Base-by-base conservation (phyloP, 2,329 filamentous ascomycete genomes). In the Dryadomyces sulphureus region DNA sequence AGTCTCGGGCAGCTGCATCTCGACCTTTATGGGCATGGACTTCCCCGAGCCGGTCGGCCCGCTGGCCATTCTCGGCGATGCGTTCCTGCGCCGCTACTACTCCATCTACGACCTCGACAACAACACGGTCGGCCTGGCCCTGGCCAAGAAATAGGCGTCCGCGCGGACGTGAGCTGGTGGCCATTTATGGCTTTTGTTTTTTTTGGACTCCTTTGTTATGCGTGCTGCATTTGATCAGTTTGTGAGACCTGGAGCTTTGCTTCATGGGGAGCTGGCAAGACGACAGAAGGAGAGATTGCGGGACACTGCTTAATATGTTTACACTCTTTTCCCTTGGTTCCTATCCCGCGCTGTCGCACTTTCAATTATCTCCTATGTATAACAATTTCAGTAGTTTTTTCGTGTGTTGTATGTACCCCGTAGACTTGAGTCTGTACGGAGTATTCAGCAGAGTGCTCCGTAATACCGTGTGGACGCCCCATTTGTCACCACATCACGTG, bases 21-120 rank as follows among this genome's bases (percentile, higher is more conserved):
- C 88, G 52, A 84, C 87, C 56, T 94, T 98, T 70, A 93, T 94
- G 79, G 89, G 88, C 57, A 94, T 96, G 81, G 92, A 89, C 64
- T 80, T 87, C 68, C 83, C 88, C 48, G 84, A 81, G 60, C 88
- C 88, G 35, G 81, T 84, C 49, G 90, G 92, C 41, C 92, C 92
- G 55, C 78, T 98, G 53, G 89, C 87, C 51, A 98, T 98, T 54
- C 80, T 98, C 22, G 92, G 92, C 59, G 88, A 94, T 64, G 84
- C 80, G 42, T 84, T 84, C 74, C 71, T 84, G 60, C 79, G 87
- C 66, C 84, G 75, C 62, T 93, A 81, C 74, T 96, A 96, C 77
- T 94, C 87, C 53, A 84, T 98, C 60, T 98, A 98, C 63, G 87
- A 98, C 66, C 75, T 95, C 50, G 89, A 85, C 63, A 89, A 84